phyloP scores from a whole-genome alignment of 208 protist genomes.

The Acanthamoeba divionensis region DNA sequence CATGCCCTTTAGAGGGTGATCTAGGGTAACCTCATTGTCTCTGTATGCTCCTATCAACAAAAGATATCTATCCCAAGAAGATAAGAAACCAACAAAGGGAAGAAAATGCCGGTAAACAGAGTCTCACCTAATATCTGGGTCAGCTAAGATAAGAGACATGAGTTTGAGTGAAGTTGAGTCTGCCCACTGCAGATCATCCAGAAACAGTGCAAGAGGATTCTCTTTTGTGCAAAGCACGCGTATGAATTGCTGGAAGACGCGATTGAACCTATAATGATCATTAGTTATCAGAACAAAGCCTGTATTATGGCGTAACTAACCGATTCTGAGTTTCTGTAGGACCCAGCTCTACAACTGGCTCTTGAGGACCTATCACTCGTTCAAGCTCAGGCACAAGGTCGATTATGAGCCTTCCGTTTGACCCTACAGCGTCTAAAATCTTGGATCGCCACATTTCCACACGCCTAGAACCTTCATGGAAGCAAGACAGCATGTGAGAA shows the following conservation, averaged over 20 bases:
- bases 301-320: too few species aligned
- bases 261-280: background rate
- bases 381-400: constrained; percentile 42
- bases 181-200: constrained; percentile 52
- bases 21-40: constrained; percentile 16
- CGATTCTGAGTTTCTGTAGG: constrained; percentile 30
- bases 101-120: too few species aligned
- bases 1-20: background rate
- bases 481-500: too few species aligned
- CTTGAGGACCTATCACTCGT: constrained; percentile 8
- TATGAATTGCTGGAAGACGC: constrained; percentile 39
- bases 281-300: too few species aligned
- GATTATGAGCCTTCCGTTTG: constrained; percentile 22
- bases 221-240: background rate
- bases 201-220: constrained; percentile 34
- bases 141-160: background rate
- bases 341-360: background rate
- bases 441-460: background rate
- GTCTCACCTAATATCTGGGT: background rate
- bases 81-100: too few species aligned
- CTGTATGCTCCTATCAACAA: constrained; percentile 47
- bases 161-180: constrained; percentile 37
- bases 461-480: too few species aligned
- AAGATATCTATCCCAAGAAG: background rate
- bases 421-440: background rate